phyloP scores from a whole-genome alignment of 2,329 filamentous ascomycete species.

The Colletotrichum spinosum region DNA sequence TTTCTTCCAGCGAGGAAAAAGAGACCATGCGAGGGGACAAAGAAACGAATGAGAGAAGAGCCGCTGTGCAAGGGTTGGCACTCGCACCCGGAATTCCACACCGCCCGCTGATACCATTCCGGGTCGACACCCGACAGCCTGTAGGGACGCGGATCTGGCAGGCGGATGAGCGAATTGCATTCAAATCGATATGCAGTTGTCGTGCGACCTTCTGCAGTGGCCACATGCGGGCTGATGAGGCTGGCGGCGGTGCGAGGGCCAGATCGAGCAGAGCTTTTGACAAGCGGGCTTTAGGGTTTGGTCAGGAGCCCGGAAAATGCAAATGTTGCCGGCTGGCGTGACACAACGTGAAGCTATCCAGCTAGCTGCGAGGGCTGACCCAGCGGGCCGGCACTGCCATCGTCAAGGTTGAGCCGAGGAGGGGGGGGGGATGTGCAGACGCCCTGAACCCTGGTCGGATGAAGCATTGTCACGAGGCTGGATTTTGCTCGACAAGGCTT shows the following conservation, averaged over 20 bases:
- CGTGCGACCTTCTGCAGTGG: conserved; percentile 5
- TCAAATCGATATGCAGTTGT: conserved; percentile 4
- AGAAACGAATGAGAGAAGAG: not conserved
- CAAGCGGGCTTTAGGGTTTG: not conserved
- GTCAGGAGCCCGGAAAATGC: not conserved
- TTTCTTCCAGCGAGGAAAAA: not conserved
- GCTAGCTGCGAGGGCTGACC: not conserved
- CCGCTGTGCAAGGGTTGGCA: not conserved
- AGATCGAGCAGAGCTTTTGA: not conserved
- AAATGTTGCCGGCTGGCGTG: not conserved
- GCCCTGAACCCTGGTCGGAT: conserved; percentile 7
- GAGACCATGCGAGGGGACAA: not conserved
- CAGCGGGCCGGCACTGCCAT: conserved; percentile 4
- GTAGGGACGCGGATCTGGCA: conserved; percentile 2
- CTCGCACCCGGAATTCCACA: not conserved
- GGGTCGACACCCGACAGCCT: not conserved
- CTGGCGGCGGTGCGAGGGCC: conserved; percentile 4
- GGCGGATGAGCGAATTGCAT: conserved; percentile 1
- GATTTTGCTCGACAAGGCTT: not conserved
- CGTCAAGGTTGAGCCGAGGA: conserved; percentile 4
- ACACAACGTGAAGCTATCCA: conserved; percentile 11
- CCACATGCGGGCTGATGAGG: conserved; percentile 4
- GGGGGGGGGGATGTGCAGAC: not conserved
- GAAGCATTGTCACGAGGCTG: not conserved
- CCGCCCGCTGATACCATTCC: not conserved